phyloP scores from a whole-genome alignment of 352 stramenopile species.

The Globisporangium cylindrosporum region DNA sequence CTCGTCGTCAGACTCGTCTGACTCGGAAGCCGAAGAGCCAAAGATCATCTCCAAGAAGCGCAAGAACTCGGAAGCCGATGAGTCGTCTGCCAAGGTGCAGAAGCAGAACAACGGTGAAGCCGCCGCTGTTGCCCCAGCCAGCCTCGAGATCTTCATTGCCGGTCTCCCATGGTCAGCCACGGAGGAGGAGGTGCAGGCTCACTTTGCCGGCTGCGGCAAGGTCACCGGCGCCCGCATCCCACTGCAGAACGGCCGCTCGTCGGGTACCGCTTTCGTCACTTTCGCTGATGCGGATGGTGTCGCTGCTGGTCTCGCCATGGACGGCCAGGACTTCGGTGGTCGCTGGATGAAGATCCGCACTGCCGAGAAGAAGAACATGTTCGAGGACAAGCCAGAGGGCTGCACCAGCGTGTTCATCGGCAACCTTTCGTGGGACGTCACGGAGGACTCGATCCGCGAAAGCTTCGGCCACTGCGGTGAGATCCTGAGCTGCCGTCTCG shows the following conservation, averaged over 20 bases:
- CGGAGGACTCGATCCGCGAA: constrained; percentile 92
- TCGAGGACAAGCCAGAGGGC: constrained; percentile 91
- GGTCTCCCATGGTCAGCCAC: constrained; percentile 95
- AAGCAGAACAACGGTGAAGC: constrained; percentile 74
- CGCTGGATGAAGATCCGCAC: constrained; percentile 95
- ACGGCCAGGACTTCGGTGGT: constrained; percentile 92
- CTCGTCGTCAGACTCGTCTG: constrained; percentile 22
- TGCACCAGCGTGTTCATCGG: constrained; percentile 97
- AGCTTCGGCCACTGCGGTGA: constrained; percentile 95
- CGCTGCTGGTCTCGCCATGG: constrained; percentile 85
- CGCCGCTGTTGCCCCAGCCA: constrained; percentile 42
- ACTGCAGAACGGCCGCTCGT: constrained; percentile 87
- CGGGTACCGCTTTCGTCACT: constrained; percentile 94
- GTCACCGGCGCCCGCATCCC: constrained; percentile 85
- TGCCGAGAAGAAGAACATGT: constrained; percentile 82
- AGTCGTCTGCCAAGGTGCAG: constrained; percentile 59
- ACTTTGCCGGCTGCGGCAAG: constrained; percentile 93
- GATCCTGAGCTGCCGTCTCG: constrained; percentile 93
- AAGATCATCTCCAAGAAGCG: constrained; percentile 78
- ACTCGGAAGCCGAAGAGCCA: constrained; percentile 59
- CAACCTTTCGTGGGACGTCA: constrained; percentile 96
- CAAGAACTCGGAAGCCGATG: constrained; percentile 75
- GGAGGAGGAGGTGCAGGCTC: constrained; percentile 92
- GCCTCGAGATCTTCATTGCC: constrained; percentile 87
- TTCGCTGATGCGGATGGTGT: constrained; percentile 80